A percentile compares a stretch with the other conserved stretches of the same genome.
These are phyloP conservation scores for Botrytis fabae DNA, from an alignment of 2,329 filamentous ascomycete genomes.

Conservation along the genomic window DNA sequence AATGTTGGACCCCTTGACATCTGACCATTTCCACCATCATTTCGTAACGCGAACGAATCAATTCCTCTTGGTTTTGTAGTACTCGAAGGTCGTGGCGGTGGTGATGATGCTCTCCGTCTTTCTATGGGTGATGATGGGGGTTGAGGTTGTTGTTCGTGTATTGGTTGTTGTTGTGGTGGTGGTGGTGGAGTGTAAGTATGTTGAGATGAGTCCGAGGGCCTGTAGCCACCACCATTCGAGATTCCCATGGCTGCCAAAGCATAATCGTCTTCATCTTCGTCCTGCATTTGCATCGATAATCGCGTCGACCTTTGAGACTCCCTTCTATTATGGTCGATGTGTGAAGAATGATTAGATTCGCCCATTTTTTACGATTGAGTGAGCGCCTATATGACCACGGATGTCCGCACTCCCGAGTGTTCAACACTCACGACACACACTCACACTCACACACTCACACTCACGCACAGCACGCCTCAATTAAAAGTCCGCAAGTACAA, in stretches of 20 bases:
- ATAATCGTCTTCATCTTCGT: constrained; percentile 49
- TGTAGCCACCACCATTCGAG: constrained; percentile 46
- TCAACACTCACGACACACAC: constrained; percentile 10
- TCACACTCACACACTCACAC: not conserved
- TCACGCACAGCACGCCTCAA: constrained; percentile 9
- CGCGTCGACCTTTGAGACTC: constrained; percentile 44
- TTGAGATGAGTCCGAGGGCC: constrained; percentile 26
- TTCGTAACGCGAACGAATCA: constrained; percentile 53
- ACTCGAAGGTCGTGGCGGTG: constrained; percentile 52
- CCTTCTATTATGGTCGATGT: constrained; percentile 45
- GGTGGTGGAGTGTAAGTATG: constrained; percentile 29
- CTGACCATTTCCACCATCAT: constrained; percentile 50
- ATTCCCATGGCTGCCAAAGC: constrained; percentile 53
- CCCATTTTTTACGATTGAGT: constrained; percentile 26
- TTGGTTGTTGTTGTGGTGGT: constrained; percentile 28
- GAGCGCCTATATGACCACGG: constrained; percentile 13
- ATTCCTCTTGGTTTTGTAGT: constrained; percentile 54
- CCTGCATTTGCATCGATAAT: constrained; percentile 42
- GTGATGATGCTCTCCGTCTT: constrained; percentile 33
- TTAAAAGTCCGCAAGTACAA: constrained; percentile 7
- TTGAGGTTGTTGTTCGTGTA: constrained; percentile 10
- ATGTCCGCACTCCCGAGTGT: constrained; percentile 23
- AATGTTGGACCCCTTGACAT: constrained; percentile 30
- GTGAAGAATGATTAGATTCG: constrained; percentile 31
- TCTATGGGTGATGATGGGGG: constrained; percentile 32